Evolutionary conservation across 768 basidiomycete species (phyloP).

Genomic region (Phlegmacium glaucopus): DNA sequence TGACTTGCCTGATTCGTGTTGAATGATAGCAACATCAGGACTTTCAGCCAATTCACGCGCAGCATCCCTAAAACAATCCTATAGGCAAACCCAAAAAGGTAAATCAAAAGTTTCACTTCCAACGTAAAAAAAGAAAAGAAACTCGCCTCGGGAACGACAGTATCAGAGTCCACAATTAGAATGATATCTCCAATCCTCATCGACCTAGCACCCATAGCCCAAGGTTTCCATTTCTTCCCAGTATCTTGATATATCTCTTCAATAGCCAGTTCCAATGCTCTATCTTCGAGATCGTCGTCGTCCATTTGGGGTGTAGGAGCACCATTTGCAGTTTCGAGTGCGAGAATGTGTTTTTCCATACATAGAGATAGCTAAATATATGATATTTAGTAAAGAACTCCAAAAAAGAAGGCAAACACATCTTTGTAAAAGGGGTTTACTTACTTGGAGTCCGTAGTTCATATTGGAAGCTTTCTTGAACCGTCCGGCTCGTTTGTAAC

Average conservation of each 20-base stretch:
- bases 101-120: not conserved
- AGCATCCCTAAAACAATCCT: slow-evolving; percentile 89
- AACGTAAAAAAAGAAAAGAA: not conserved
- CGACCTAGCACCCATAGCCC: slow-evolving; percentile 73
- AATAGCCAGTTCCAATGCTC: slow-evolving; percentile 67
- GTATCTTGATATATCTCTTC: slow-evolving; percentile 67
- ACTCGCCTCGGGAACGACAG: slow-evolving; percentile 67
- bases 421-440: too few species aligned
- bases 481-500: slow-evolving; percentile 77
- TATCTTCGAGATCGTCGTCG: slow-evolving; percentile 57
- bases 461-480: slow-evolving; percentile 94
- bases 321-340: slow-evolving; percentile 40
- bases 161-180: slow-evolving; percentile 80
- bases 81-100: slow-evolving; percentile 1
- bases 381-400: slow-evolving; percentile 2
- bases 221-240: slow-evolving; percentile 60
- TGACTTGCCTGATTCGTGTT: slow-evolving; percentile 74
- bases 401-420: slow-evolving; percentile 8
- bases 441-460: slow-evolving; percentile 65
- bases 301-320: slow-evolving; percentile 27
- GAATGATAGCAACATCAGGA: slow-evolving; percentile 84
- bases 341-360: slow-evolving; percentile 49
- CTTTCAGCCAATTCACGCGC: slow-evolving; percentile 81
- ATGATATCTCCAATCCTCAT: slow-evolving; percentile 78
- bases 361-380: slow-evolving; percentile 52